Conservation (phyloP, 805 yeast genomes). For the Candida cerambycidarum region DNA sequence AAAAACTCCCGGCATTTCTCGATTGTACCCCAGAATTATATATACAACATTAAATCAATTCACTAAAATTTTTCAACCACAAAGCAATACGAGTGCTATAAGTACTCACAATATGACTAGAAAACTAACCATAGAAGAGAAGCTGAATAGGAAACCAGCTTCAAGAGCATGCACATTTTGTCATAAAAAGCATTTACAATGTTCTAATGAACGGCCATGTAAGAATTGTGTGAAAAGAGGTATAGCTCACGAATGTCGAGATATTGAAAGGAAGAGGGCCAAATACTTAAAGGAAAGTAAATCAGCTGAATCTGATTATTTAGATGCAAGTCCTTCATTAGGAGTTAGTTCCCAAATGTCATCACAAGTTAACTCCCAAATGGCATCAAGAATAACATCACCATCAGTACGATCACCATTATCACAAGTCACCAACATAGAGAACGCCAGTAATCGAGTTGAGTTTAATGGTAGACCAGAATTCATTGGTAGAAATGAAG, state of each 20-base stretch:
- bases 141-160: slow-evolving; percentile 58
- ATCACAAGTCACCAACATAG: slow-evolving; percentile 1
- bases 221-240: slow-evolving; percentile 66
- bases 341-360: background rate
- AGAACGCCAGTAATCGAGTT: background rate
- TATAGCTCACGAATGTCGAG: slow-evolving; percentile 53
- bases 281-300: slow-evolving; percentile 27
- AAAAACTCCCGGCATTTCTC: slow-evolving; percentile 7
- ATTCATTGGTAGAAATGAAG: background rate
- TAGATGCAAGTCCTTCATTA: background rate
- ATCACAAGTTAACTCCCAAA: background rate
- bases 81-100: background rate
- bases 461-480: background rate
- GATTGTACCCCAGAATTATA: slow-evolving; percentile 10
- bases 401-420: slow-evolving; percentile 1
- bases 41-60: background rate
- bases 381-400: background rate
- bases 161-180: slow-evolving; percentile 72
- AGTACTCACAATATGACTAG: slow-evolving; percentile 51
- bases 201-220: slow-evolving; percentile 70
- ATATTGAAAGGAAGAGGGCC: slow-evolving; percentile 55
- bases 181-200: slow-evolving; percentile 71
- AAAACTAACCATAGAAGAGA: slow-evolving; percentile 53
- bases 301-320: background rate
- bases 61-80: background rate